Base-by-base conservation (phyloP, 139 green algal genomes). In the Chlamydomonas schloesseri region DNA sequence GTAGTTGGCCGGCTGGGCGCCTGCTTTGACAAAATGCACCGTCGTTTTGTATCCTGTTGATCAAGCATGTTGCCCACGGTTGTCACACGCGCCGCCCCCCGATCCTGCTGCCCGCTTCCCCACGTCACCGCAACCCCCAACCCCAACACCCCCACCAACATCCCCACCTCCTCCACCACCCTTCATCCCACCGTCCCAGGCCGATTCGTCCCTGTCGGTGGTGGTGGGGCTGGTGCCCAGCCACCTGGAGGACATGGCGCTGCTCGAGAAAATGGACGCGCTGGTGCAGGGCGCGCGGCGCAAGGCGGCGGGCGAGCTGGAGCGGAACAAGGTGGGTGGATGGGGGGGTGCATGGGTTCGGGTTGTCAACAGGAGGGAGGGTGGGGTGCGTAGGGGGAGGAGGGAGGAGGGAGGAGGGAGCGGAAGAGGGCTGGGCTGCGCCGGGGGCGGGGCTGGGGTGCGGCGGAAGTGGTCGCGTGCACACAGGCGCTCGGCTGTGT, bases 231-330 rank as follows among this genome's bases (percentile, higher is more conserved):
- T 94, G 62, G 75, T 95, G 29, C 92, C 92, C 28, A 87, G 82
- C 57, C 73, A 92, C 83, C 70, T 89, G 42, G 88, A 93, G 76
- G 92, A 95, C 83, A 92, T 95, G 83, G 47, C 53, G 23, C 87
- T 95, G 0, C 72, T 94, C 1, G 92, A 95, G 73, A 34, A 75
- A 33, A 71, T 95, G 62, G 89, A 95, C 69, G 62, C 55, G 42
- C 67, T 87, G 68, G 67, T 92, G 58, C 88, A 91, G 42, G 83
- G 81, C 10, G 90, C 90, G 14, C 55, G 83, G 0, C 87, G 76
- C 47, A 89, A 86, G 36, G 88, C 88, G 67, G 57, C 75, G 24
- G 88, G 78, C 13, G 86, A 91, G 76, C 87, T 93, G 42, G 82
- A 78, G 3, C 37, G 68, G 34, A 92, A 87, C 72, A 88, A 89